Evolutionary conservation across 2,329 filamentous ascomycete genomes (phyloP), one percentile per base, ranked within the genome.

Genomic region (Colletotrichum eremochloae): DNA sequence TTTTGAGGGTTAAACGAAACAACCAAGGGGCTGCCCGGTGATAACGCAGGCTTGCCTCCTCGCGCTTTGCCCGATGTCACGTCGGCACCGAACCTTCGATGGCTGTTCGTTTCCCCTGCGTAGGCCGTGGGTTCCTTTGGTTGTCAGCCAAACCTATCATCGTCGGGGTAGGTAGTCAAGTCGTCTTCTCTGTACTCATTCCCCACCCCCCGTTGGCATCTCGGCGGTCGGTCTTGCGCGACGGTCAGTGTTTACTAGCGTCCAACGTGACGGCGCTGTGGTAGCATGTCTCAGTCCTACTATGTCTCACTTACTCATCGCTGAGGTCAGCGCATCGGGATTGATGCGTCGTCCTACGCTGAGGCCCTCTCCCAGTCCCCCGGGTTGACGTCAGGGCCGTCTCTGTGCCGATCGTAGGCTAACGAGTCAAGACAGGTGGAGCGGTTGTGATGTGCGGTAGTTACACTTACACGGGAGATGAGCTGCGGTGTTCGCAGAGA

Each of bases 61-160:
- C 36, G 36, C 38, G 46, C 46, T 8, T 8, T 9, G 40, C 38
- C 61, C 61, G 36, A 63, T 63, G 38, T 24, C 24, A 63, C 46
- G 14, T 53, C 46, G 61, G 33, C 61, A 29, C 18, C 55, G n/a
- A n/a, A 18, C 12, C 18, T 29, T 40, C 12, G 8, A 2, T 11
- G 20, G 31, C 29, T 20, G 31, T 55, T 55, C 31, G 52, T 36
- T n/a, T n/a, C 11, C 18, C n/a, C 52, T 24, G 14, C 31, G 5
- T 31, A 15, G 52, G 12, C 18, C 15, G 52, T 14, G 18, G 33
- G 33, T 8, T 55, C 36, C 11, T 42, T 42, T 42, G 24, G 6
- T 44, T 9, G 1, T 18, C 8, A 5, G 42, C 24, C 31, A 6
- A 14, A 11, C 18, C 18, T 56, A 9, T 31, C 20, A 2, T 56